Conservation (phyloP, 2,329 filamentous ascomycete genomes). For the Botrytis hyacinthi region DNA sequence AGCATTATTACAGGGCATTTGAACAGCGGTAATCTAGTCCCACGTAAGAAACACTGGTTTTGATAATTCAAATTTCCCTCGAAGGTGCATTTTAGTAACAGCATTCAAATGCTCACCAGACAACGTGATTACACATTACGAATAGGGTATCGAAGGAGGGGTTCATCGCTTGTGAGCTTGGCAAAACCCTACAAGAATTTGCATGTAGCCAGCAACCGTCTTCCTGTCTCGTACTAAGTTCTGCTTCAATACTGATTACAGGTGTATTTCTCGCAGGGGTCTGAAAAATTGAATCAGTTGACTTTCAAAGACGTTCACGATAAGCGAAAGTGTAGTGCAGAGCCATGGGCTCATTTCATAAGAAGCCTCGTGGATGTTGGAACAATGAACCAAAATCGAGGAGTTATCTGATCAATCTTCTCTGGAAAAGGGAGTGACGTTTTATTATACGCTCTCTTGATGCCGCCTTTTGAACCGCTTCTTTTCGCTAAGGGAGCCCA, state of each 20-base stretch:
- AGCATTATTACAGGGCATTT: not conserved
- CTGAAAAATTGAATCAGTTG: fast-evolving
- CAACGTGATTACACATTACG: not conserved
- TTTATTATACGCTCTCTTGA: not conserved
- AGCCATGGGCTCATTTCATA: fast-evolving
- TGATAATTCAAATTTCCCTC: fast-evolving
- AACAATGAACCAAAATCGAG: fast-evolving
- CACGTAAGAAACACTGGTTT: not conserved
- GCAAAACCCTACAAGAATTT: not conserved
- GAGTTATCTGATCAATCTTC: not conserved
- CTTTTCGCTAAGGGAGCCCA: not conserved
- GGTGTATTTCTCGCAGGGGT: not conserved
- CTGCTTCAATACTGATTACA: not conserved
- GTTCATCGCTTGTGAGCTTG: not conserved
- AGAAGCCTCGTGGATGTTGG: not conserved
- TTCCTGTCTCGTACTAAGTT: fast-evolving
- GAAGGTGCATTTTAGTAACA: fast-evolving
- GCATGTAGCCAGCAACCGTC: not conserved
- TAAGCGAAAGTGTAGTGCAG: not conserved
- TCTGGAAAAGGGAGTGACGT: fast-evolving
- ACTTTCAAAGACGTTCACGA: not conserved
- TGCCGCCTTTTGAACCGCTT: not conserved
- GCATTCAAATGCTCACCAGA: not conserved
- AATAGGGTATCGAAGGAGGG: not conserved
- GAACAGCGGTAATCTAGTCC: fast-evolving